Base-by-base conservation (phyloP, 257 asterid species). In the Solanum acaule region DNA sequence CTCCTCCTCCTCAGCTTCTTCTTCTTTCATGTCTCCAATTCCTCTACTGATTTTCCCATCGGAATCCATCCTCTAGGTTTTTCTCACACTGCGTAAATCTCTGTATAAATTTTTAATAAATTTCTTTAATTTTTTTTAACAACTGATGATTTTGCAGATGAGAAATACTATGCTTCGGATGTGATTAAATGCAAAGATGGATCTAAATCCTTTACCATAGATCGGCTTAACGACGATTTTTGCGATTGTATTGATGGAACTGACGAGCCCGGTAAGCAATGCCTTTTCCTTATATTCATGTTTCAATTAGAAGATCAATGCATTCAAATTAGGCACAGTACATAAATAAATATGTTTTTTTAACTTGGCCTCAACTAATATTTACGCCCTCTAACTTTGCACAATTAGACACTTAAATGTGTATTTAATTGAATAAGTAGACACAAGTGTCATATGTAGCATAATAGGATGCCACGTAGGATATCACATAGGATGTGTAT, bases 181-280 rank as follows among this genome's bases (percentile, higher is more conserved):
- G 89, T 92, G 90, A 95, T 96, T 87, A 92, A 89, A 70, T 97
- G 99, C 92, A 97, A 92, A 92, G 98, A 97, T 83, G 98, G 98
- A 33, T 94, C 98, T 15, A 93, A 93, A 68, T 91, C 91, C 76
- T 97, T 97, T 91, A 88, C 94, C 85, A 95, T 90, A 90, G 94
- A 95, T 61, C 96, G 96, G 18, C 93, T 95, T 82, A 97, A 97
- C 83, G 99, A 97, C 85, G 86, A 95, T 89, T 97, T 93, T 88
- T 97, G 98, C 38, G 99, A 97, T 88, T 97, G 99, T 88, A 88
- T 90, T 8, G 99, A 95, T 84, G 99, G 99, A 87, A 92, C 98
- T 13, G 99, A 96, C 90, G 99, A 97, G 85, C 99, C 99, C 4
- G 99, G 99, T 97, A 77, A 42, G 37, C 73, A 35, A n/a, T 76